A percentile compares a stretch with the other conserved stretches of the same genome.
Evolutionary conservation across 1,139 yeast species (phyloP).

Genomic region (Saccharomycopsis phalli): DNA sequence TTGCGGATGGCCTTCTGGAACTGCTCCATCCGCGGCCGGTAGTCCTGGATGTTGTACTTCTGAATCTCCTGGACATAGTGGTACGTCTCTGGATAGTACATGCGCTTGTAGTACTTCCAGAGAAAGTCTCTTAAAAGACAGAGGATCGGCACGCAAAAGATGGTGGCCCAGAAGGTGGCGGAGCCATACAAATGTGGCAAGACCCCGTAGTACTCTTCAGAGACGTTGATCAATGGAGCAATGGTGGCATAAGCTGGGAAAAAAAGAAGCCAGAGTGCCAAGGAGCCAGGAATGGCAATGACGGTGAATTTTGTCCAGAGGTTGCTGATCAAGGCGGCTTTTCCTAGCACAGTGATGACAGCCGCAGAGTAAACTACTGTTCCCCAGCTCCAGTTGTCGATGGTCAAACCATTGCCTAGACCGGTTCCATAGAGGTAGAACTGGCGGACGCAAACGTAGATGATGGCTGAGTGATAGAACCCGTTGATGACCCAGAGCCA

Average conservation of each 20-base stretch:
- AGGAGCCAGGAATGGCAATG: slow-evolving; percentile 91
- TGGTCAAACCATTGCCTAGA: slow-evolving; percentile 58
- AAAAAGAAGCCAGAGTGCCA: slow-evolving; percentile 71
- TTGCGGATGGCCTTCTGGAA: slow-evolving; percentile 96
- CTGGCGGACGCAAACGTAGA: slow-evolving; percentile 63
- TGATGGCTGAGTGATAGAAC: slow-evolving; percentile 83
- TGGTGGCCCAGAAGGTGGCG: slow-evolving; percentile 75
- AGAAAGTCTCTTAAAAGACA: slow-evolving; percentile 82
- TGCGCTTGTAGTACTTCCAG: slow-evolving; percentile 92
- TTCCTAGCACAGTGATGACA: slow-evolving; percentile 82
- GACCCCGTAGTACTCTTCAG: slow-evolving; percentile 79
- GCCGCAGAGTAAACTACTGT: slow-evolving; percentile 84
- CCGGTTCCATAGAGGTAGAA: slow-evolving; percentile 65
- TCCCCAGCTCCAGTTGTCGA: slow-evolving; percentile 96
- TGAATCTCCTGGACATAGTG: slow-evolving; percentile 97
- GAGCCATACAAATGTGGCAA: slow-evolving; percentile 70
- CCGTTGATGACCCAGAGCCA: slow-evolving; percentile 99
- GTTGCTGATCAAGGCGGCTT: slow-evolving; percentile 86
- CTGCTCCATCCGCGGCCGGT: slow-evolving; percentile 90
- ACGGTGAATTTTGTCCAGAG: slow-evolving; percentile 94
- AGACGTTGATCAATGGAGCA: slow-evolving; percentile 78
- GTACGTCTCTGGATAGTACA: slow-evolving; percentile 83
- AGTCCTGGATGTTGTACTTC: slow-evolving; percentile 87
- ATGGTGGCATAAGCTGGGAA: slow-evolving; percentile 82
- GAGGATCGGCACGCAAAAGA: slow-evolving; percentile 63